Evolutionary conservation across 2,329 filamentous ascomycete genomes (phyloP).

Genomic region (Cladosporium sphaerospermum): DNA sequence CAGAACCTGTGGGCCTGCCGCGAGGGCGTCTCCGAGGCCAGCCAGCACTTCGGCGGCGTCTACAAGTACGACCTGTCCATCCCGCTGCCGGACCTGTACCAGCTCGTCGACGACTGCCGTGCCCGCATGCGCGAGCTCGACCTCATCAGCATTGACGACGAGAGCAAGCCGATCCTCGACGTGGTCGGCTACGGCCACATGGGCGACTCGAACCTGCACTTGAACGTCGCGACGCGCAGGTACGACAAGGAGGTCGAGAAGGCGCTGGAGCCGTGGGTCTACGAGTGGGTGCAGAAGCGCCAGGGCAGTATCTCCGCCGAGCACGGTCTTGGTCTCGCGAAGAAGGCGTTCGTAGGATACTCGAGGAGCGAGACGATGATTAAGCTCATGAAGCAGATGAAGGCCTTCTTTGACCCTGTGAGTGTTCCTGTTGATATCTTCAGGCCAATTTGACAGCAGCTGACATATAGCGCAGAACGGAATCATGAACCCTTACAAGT

Average conservation of each 20-base stretch:
- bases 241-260: conserved; percentile 87
- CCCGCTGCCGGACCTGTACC: conserved; percentile 78
- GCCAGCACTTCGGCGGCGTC: conserved; percentile 85
- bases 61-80: conserved; percentile 99
- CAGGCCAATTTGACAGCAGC: conserved; percentile 15
- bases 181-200: conserved; percentile 98
- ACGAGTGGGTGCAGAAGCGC: conserved; percentile 87
- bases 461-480: conserved; percentile 59
- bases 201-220: conserved; percentile 91
- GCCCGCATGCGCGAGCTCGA: conserved; percentile 66
- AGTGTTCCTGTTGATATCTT: conserved; percentile 34
- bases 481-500: conserved; percentile 99
- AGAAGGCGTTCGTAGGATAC: conserved; percentile 93
- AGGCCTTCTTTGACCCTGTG: conserved; percentile 89
- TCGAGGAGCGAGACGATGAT: conserved; percentile 84
- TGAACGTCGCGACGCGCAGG: conserved; percentile 76
- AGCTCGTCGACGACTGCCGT: conserved; percentile 78
- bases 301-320: conserved; percentile 95
- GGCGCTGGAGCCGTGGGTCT: conserved; percentile 87
- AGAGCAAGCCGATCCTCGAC: conserved; percentile 70
- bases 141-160: conserved; percentile 65
- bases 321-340: conserved; percentile 87
- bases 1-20: conserved; percentile 83
- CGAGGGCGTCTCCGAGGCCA: conserved; percentile 83
- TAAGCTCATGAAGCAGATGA: conserved; percentile 88